phyloP scores from a whole-genome alignment of 1,139 yeast genomes.

The Pichia sp. region DNA sequence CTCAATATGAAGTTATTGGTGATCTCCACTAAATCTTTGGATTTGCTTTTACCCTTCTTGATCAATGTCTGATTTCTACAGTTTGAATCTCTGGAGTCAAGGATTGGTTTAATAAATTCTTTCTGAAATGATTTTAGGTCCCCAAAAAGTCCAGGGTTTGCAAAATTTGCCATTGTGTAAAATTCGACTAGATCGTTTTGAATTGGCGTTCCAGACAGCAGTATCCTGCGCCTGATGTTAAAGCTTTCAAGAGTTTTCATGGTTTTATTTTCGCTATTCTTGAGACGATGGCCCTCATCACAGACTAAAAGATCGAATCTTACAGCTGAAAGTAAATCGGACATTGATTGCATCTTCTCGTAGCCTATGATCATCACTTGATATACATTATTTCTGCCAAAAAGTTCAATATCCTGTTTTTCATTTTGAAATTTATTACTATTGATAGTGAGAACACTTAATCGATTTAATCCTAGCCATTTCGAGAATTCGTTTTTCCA shows the following conservation, averaged over 20 bases:
- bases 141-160: constrained; percentile 82
- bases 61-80: constrained; percentile 51
- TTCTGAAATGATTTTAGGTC: constrained; percentile 57
- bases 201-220: constrained; percentile 90
- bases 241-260: constrained; percentile 58
- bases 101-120: constrained; percentile 66
- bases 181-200: constrained; percentile 89
- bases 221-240: constrained; percentile 52
- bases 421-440: constrained; percentile 50
- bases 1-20: constrained; percentile 71
- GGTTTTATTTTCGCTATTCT: constrained; percentile 66
- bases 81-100: constrained; percentile 67
- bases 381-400: constrained; percentile 67
- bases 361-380: constrained; percentile 85
- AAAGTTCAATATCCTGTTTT: constrained; percentile 53
- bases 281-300: constrained; percentile 92
- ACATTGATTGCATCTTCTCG: constrained; percentile 64
- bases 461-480: constrained; percentile 73
- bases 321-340: constrained; percentile 45
- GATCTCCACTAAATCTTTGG: constrained; percentile 56
- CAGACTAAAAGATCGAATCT: constrained; percentile 75
- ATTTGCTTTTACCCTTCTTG: constrained; percentile 55
- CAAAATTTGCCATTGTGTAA: constrained; percentile 72
- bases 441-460: constrained; percentile 50
- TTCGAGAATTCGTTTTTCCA: constrained; percentile 88